Percentiles rank a stretch among this genome's conserved stretches.
These are phyloP conservation scores for Colletotrichum spaethianum DNA, from an alignment of 2,329 filamentous ascomycete species.

Conservation along the genomic window DNA sequence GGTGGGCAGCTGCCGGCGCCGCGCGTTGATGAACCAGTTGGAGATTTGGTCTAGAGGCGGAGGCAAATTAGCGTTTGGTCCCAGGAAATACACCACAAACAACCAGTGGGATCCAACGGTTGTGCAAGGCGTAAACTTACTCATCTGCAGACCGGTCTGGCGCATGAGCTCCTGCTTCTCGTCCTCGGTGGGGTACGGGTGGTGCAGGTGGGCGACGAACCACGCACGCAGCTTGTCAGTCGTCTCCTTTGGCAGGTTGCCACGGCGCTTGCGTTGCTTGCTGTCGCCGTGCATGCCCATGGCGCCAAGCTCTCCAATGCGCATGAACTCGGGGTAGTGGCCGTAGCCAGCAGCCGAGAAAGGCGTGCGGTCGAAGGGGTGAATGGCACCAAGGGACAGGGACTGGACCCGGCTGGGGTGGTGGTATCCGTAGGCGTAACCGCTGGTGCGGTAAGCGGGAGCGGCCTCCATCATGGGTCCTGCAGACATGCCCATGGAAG, in stretches of 20 bases:
- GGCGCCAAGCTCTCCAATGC: slow-evolving; percentile 56
- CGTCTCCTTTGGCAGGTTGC: slow-evolving; percentile 91
- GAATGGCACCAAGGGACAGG: slow-evolving; percentile 59
- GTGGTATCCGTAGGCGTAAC: slow-evolving; percentile 57
- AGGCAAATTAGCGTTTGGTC: slow-evolving; percentile 41
- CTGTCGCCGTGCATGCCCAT: slow-evolving; percentile 57
- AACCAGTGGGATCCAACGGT: slow-evolving; percentile 6
- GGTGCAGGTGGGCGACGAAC: slow-evolving; percentile 83
- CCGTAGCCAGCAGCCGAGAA: slow-evolving; percentile 59
- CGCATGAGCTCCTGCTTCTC: slow-evolving; percentile 87
- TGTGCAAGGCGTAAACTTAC: slow-evolving; percentile 62
- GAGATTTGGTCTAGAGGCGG: slow-evolving; percentile 73
- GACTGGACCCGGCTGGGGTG: slow-evolving; percentile 62
- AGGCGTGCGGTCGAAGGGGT: slow-evolving; percentile 59
- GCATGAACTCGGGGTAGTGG: slow-evolving; percentile 60
- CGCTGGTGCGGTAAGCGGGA: slow-evolving; percentile 51
- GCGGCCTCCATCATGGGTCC: slow-evolving; percentile 51
- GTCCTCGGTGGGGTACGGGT: slow-evolving; percentile 84
- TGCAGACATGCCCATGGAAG: slow-evolving; percentile 46
- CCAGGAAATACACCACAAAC: neutral
- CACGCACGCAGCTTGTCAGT: slow-evolving; percentile 86
- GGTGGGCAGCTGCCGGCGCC: slow-evolving; percentile 74
- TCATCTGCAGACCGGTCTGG: slow-evolving; percentile 83
- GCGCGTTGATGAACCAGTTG: slow-evolving; percentile 87
- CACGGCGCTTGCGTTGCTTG: slow-evolving; percentile 76